Evolutionary conservation across 2,329 filamentous ascomycete species (phyloP).

Genomic region (Colletotrichum godetiae): DNA sequence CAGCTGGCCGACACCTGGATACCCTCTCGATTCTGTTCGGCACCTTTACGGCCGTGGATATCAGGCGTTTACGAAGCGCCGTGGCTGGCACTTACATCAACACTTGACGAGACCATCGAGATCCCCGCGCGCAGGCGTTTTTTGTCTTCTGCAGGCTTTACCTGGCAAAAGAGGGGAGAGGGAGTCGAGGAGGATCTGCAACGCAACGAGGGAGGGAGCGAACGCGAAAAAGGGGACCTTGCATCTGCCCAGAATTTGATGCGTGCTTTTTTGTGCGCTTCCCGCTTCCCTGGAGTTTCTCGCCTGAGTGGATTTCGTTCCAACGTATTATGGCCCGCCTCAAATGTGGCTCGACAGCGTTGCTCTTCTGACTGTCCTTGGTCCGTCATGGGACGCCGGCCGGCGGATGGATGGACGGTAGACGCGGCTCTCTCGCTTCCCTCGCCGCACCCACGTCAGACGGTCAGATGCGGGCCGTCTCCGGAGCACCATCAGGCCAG

Average conservation of each 20-base stretch:
- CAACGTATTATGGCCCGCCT: not conserved
- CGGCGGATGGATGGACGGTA: not conserved
- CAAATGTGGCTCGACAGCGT: not conserved
- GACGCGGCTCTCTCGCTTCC: not conserved
- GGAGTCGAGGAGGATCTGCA: conserved; percentile 15
- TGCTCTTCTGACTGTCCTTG: not conserved
- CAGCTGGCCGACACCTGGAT: not conserved
- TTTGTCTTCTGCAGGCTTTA: conserved; percentile 15
- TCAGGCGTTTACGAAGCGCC: not conserved
- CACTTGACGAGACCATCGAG: not conserved
- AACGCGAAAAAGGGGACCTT: not conserved
- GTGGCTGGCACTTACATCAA: not conserved
- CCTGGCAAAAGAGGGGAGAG: conserved; percentile 16
- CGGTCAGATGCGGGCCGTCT: not conserved
- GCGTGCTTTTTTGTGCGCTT: conserved; percentile 14
- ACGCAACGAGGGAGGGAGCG: not conserved
- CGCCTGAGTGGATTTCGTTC: conserved; percentile 3
- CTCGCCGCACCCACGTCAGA: not conserved
- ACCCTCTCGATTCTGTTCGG: not conserved
- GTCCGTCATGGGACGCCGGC: not conserved
- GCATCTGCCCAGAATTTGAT: conserved; percentile 12
- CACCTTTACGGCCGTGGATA: not conserved
- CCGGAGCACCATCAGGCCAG: not conserved
- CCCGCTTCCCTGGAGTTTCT: not conserved
- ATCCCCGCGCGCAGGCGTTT: not conserved